Percentiles rank a stretch among this genome's conserved stretches.
These are phyloP conservation scores for Phytophthora meadii DNA, from an alignment of 352 stramenopile genomes.

Conservation along the genomic window DNA sequence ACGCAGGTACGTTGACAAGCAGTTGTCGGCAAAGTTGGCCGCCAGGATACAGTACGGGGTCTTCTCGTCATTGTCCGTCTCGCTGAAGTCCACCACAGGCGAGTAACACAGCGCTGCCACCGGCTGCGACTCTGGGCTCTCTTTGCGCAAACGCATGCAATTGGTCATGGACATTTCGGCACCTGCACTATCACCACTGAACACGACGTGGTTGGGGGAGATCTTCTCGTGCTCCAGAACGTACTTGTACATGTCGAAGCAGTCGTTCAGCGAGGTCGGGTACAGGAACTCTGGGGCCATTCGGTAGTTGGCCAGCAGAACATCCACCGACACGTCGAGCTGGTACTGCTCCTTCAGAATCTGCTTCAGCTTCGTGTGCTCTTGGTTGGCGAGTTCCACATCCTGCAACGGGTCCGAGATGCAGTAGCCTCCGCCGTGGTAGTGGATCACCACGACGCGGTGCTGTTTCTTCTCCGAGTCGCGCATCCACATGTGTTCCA, in stretches of 20 bases:
- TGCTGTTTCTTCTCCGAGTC: constrained; percentile 28
- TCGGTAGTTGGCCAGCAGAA: constrained; percentile 64
- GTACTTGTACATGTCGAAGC: constrained; percentile 53
- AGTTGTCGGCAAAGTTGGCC: constrained; percentile 33
- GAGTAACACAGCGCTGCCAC: constrained; percentile 35
- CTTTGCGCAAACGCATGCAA: constrained; percentile 36
- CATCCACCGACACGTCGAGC: constrained; percentile 39
- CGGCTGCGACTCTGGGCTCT: constrained; percentile 26
- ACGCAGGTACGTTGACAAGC: constrained; percentile 25
- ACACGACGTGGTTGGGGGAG: constrained; percentile 34
- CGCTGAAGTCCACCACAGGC: constrained; percentile 29
- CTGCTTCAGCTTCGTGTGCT: constrained; percentile 34
- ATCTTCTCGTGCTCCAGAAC: constrained; percentile 37
- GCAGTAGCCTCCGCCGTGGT: constrained; percentile 55
- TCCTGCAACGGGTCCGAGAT: constrained; percentile 43
- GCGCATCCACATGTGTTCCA: constrained; percentile 53
- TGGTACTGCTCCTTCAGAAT: constrained; percentile 23
- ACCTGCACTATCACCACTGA: constrained; percentile 59
- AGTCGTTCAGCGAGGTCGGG: constrained; percentile 52
- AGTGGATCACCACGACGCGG: constrained; percentile 53
- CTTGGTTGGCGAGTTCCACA: constrained; percentile 38
- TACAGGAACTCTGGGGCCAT: constrained; percentile 53
- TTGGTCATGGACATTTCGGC: constrained; percentile 46
- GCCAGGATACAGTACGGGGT: constrained; percentile 34
- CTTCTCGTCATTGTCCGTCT: constrained; percentile 30